Evolutionary conservation across 257 asterid species (phyloP).

Genomic region (Haberlea rhodopensis): DNA sequence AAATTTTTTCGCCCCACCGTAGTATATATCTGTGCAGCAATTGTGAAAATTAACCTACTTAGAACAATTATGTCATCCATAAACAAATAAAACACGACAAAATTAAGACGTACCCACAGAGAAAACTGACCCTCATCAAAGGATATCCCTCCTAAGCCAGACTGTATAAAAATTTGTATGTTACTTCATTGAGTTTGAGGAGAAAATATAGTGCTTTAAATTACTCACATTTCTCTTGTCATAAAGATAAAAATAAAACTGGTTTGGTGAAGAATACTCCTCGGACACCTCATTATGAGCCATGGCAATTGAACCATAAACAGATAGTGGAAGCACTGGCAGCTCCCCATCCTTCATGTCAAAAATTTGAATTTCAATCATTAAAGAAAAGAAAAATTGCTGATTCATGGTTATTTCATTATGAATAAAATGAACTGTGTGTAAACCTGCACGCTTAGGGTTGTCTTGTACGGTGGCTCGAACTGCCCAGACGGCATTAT

Average conservation of each 20-base stretch:
- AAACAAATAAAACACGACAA: too few relatives aligned
- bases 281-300: slow-evolving; percentile 77
- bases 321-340: slow-evolving; percentile 93
- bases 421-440: slow-evolving; percentile 13
- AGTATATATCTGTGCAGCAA: slow-evolving; percentile 62
- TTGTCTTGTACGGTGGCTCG: slow-evolving; percentile 87
- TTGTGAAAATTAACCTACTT: too few relatives aligned
- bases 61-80: too few relatives aligned
- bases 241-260: slow-evolving; percentile 87
- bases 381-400: slow-evolving; percentile 5
- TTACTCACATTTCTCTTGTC: slow-evolving; percentile 86
- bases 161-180: slow-evolving; percentile 36
- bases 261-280: slow-evolving; percentile 85
- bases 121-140: slow-evolving; percentile 97
- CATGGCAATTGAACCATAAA: slow-evolving; percentile 92
- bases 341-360: slow-evolving; percentile 81
- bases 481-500: slow-evolving; percentile 95
- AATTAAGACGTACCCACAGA: slow-evolving; percentile 70
- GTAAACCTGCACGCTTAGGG: slow-evolving; percentile 71
- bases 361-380: slow-evolving; percentile 25
- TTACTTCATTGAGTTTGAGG: slow-evolving; percentile 1
- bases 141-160: slow-evolving; percentile 95
- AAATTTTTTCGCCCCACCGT: slow-evolving; percentile 63
- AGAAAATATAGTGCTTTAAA: background rate
- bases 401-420: slow-evolving; percentile 8